phyloP scores from a whole-genome alignment of 2,329 filamentous ascomycete genomes.

The Fusarium sp. region DNA sequence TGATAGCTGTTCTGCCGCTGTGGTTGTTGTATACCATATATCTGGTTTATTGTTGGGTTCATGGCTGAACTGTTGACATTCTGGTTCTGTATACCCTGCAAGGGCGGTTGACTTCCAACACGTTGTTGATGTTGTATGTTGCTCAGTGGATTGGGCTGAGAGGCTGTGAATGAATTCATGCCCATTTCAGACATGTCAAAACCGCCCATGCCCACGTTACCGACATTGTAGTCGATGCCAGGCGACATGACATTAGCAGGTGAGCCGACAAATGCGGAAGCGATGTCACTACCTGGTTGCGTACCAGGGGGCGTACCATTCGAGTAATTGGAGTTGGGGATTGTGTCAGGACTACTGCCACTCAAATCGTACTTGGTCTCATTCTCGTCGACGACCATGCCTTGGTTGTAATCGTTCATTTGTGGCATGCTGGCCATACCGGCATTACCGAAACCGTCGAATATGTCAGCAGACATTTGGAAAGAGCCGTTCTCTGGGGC shows the following conservation, averaged over 20 bases:
- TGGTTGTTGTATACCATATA: constrained; percentile 42
- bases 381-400: constrained; percentile 56
- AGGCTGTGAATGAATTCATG: constrained; percentile 58
- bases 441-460: constrained; percentile 72
- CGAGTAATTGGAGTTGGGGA: constrained; percentile 45
- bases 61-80: constrained; percentile 36
- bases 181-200: constrained; percentile 64
- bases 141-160: constrained; percentile 35
- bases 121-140: constrained; percentile 42
- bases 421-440: constrained; percentile 65
- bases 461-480: constrained; percentile 65
- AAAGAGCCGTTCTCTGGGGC: constrained; percentile 60
- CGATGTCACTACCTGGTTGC: constrained; percentile 50
- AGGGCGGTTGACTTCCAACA: constrained; percentile 46
- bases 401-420: constrained; percentile 61
- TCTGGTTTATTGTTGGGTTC: constrained; percentile 43
- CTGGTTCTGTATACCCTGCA: constrained; percentile 44
- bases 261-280: constrained; percentile 62
- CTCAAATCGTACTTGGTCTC: constrained; percentile 53
- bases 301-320: constrained; percentile 43
- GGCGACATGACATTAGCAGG: constrained; percentile 63
- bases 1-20: constrained; percentile 49
- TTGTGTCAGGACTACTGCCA: constrained; percentile 48
- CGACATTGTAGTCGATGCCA: constrained; percentile 58
- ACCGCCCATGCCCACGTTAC: constrained; percentile 48